Percentiles rank a stretch among this genome's conserved stretches.
phyloP scores from a whole-genome alignment of 495 filamentous ascomycete species.

The Aspergillus sclerotioniger region DNA sequence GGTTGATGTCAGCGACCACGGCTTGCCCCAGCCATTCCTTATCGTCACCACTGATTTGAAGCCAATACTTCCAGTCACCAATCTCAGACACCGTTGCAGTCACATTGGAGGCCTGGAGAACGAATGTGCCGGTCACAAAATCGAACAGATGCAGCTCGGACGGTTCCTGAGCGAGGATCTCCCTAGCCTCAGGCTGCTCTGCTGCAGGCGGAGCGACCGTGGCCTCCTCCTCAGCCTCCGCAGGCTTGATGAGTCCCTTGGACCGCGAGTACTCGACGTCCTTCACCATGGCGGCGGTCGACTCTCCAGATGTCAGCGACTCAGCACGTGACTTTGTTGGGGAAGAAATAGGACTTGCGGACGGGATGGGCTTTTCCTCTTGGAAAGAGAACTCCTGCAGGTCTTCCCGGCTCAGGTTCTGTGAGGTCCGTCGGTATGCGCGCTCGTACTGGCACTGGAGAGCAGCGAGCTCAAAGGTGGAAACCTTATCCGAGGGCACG shows the following conservation, averaged over 20 bases:
- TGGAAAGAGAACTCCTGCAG: constrained; percentile 77
- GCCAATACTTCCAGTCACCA: constrained; percentile 93
- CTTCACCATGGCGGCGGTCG: constrained; percentile 42
- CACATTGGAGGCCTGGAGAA: constrained; percentile 72
- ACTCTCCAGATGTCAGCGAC: constrained; percentile 33
- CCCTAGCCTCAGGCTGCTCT: constrained; percentile 63
- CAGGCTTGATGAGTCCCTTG: constrained; percentile 39
- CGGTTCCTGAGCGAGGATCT: constrained; percentile 69
- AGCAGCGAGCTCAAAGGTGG: constrained; percentile 79
- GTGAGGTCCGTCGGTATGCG: constrained; percentile 76
- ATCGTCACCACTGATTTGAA: constrained; percentile 76
- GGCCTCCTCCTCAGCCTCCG: constrained; percentile 22
- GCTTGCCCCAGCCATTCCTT: constrained; percentile 86
- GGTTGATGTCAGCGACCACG: constrained; percentile 87
- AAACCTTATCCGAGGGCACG: constrained; percentile 65
- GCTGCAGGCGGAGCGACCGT: constrained; percentile 55
- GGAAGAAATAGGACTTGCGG: constrained; percentile 73
- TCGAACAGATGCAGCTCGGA: constrained; percentile 95
- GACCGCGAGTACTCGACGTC: constrained; percentile 47
- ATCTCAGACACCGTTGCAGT: constrained; percentile 79
- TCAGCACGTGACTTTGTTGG: constrained; percentile 48
- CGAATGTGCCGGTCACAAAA: constrained; percentile 77
- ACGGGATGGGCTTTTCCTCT: constrained; percentile 74
- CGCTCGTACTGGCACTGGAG: constrained; percentile 96
- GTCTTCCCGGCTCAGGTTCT: constrained; percentile 78